These are phyloP conservation scores for Tausonia pullulans DNA, from an alignment of 1,284 basidiomycete genomes.

Conservation along the genomic window DNA sequence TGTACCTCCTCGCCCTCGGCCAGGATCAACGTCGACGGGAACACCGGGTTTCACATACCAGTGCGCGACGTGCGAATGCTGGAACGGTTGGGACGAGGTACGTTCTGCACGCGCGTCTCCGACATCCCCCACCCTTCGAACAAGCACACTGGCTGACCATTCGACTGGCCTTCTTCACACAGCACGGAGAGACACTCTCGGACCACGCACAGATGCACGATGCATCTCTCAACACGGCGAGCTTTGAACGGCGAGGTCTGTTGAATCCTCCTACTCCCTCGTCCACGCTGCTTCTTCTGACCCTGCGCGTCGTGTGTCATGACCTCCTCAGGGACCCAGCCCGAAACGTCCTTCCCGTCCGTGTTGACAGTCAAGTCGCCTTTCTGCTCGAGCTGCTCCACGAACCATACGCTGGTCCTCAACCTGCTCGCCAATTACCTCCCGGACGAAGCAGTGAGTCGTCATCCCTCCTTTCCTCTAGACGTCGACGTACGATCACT, in stretches of 20 bases:
- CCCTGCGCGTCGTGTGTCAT: conserved; percentile 27
- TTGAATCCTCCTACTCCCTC: conserved; percentile 11
- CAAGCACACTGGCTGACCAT: no score
- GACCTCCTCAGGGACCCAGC: conserved; percentile 18
- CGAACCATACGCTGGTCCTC: conserved; percentile 76
- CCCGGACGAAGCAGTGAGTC: conserved; percentile 50
- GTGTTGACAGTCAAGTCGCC: conserved; percentile 28
- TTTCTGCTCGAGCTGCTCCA: conserved; percentile 76
- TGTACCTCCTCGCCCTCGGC: no score
- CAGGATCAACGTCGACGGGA: no score
- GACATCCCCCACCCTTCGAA: background rate
- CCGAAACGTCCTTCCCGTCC: background rate
- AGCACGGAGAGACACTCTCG: conserved; percentile 58
- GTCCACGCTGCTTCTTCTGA: conserved; percentile 47
- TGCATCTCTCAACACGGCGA: conserved; percentile 52
- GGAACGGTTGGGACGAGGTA: conserved; percentile 30
- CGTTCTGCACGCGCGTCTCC: background rate
- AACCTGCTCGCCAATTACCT: conserved; percentile 81
- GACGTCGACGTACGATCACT: conserved; percentile 12
- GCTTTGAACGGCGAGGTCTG: conserved; percentile 64
- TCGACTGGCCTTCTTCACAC: background rate
- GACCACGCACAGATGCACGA: conserved; percentile 82
- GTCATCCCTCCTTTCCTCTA: background rate
- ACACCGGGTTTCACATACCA: conserved; percentile 25
- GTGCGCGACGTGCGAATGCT: conserved; percentile 30